Evolutionary conservation across 352 stramenopile genomes (phyloP), one percentile per base, ranked within the genome.

Genomic region (Pythium sp.): DNA sequence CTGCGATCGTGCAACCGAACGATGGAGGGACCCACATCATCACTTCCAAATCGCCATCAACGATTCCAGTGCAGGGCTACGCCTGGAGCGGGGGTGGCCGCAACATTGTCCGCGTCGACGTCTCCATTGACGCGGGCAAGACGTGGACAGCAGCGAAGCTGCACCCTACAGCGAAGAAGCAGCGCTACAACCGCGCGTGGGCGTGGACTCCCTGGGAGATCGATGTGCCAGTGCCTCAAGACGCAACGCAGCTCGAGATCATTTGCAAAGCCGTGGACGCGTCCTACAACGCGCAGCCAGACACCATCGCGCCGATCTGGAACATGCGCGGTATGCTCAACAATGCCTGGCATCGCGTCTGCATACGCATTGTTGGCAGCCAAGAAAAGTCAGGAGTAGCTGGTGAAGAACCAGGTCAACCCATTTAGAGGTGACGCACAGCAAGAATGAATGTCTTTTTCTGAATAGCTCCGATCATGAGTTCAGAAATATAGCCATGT

Each of bases 271-370:
- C 95, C 3, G 87, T 98, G 5, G 97, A 99, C 75, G 81, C 83
- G 36, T 96, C 91, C 0, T 98, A 98, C 77, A 99, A 99, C 73
- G 90, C 93, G 18, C 97, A 99, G 74, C 98, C 98, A 3, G 97
- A 99, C 73, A 95, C 79, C 20, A 95, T 95, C 67, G 91, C 89
- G 60, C 90, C 96, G 38, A 97, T 98, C 65, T 99, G 97, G 97
- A 99, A 99, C 85, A 93, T 99, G 72, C 85, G 97, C 58, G 98
- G 98, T 30, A 84, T 99, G 55, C 84, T 98, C 28, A 99, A 98
- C 72, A 99, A 99, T 71, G 92, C 90, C 26, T 99, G 97, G 96
- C 96, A 97, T 68, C 84, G 93, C 32, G 86, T 97, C 51, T 75
- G 79, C 30, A 78, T 95, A n/a, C 62, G 80, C 0, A 71, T 93